A percentile compares a stretch with the other conserved stretches of the same genome.
phyloP scores from a whole-genome alignment of 176 grass and related monocot species.

The Juncus inflexus region DNA sequence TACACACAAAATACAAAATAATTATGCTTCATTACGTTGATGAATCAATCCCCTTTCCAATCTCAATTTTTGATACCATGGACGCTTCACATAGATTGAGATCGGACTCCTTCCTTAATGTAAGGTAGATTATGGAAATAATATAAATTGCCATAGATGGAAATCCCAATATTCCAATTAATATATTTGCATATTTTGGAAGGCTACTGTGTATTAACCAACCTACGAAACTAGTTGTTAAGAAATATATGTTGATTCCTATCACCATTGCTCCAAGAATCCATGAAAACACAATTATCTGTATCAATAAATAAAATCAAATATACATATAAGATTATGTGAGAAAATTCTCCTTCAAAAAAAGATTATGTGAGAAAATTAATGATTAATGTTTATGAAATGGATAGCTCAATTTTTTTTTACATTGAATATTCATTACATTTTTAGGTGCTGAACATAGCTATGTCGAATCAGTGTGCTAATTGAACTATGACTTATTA shows the following conservation, averaged over 20 bases:
- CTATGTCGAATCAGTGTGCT: background rate
- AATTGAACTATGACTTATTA: background rate
- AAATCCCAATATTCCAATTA: constrained; percentile 57
- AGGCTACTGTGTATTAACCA: constrained; percentile 52
- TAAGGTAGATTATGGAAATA: constrained; percentile 46
- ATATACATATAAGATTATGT: background rate
- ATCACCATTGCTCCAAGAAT: constrained; percentile 44
- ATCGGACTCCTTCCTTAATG: constrained; percentile 37
- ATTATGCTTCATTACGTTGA: constrained; percentile 1
- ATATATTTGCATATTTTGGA: constrained; percentile 33
- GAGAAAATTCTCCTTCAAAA: too few relatives aligned
- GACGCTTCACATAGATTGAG: background rate
- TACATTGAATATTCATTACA: too few relatives aligned
- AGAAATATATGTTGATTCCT: constrained; percentile 64
- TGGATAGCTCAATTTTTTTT: too few relatives aligned
- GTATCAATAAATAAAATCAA: background rate
- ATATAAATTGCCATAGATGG: constrained; percentile 64
- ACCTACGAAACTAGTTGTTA: constrained; percentile 46
- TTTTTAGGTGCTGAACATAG: background rate
- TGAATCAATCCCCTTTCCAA: background rate
- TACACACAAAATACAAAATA: background rate
- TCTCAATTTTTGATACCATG: background rate
- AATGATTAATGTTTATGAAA: too few relatives aligned
- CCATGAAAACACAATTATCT: constrained; percentile 60
- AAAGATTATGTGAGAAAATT: too few relatives aligned